Evolutionary conservation across 139 green algal species (phyloP).

Genomic region (Coelastrella sp.): DNA sequence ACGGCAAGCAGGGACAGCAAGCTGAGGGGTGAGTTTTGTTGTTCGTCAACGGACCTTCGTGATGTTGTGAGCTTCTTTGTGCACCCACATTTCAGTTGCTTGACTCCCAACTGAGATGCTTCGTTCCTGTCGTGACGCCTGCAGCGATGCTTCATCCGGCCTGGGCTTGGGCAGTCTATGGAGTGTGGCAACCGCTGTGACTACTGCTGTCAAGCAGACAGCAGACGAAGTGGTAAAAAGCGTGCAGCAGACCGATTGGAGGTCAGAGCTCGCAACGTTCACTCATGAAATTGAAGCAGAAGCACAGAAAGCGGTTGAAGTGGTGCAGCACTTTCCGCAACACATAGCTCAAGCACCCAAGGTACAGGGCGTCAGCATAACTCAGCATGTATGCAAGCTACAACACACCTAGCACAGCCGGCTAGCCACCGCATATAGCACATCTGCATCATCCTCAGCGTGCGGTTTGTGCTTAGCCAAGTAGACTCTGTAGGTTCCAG

Average conservation of each 20-base stretch:
- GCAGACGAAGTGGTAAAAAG: constrained; percentile 74
- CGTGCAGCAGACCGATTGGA: constrained; percentile 81
- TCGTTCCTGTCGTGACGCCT: neutral
- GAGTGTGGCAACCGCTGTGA: constrained; percentile 71
- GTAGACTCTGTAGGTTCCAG: too few relatives aligned
- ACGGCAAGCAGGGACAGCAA: too few relatives aligned
- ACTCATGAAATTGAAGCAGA: constrained; percentile 71
- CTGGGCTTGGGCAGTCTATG: constrained; percentile 62
- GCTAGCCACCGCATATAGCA: too few relatives aligned
- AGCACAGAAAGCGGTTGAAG: constrained; percentile 62
- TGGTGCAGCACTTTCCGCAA: constrained; percentile 62
- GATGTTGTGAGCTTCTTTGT: too few relatives aligned
- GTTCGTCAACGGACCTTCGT: too few relatives aligned
- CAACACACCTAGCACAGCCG: too few relatives aligned
- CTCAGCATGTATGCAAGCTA: neutral
- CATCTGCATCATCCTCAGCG: too few relatives aligned
- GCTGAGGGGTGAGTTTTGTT: too few relatives aligned
- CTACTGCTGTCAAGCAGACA: constrained; percentile 68
- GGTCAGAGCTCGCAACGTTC: constrained; percentile 75
- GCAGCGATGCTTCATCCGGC: neutral
- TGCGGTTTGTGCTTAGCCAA: too few relatives aligned
- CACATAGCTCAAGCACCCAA: constrained; percentile 39
- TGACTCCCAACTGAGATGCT: too few relatives aligned
- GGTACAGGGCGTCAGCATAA: neutral
- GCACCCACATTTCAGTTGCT: too few relatives aligned